phyloP scores from a whole-genome alignment of 805 yeast species.

The Starmerella asiatica region DNA sequence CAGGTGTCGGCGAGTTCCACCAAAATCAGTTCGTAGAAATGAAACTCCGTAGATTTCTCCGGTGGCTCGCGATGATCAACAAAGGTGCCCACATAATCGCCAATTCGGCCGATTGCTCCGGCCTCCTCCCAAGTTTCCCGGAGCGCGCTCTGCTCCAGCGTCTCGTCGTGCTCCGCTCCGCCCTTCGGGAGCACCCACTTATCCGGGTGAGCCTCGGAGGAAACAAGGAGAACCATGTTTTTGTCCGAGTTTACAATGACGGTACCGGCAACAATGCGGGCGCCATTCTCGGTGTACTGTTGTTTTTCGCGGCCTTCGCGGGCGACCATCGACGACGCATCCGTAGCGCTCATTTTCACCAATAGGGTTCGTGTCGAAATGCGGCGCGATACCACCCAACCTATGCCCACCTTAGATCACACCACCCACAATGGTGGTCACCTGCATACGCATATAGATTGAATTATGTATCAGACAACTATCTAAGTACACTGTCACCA shows the following conservation, averaged over 20 bases:
- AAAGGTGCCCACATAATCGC: conserved; percentile 46
- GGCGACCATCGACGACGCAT: conserved; percentile 24
- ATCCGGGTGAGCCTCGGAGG: conserved; percentile 53
- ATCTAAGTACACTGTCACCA: too few species aligned
- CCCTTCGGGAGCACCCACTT: conserved; percentile 93
- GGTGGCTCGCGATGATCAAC: conserved; percentile 46
- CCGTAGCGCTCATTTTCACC: conserved; percentile 14
- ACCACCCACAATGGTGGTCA: too few species aligned
- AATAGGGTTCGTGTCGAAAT: too few species aligned
- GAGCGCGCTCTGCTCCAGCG: conserved; percentile 40
- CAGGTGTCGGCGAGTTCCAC: conserved; percentile 43
- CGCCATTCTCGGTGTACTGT: conserved; percentile 45
- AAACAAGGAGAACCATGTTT: conserved; percentile 59
- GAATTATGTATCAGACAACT: too few species aligned
- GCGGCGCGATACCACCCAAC: too few species aligned
- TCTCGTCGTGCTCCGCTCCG: conserved; percentile 80
- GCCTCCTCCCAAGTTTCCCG: conserved; percentile 98
- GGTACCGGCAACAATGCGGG: conserved; percentile 88
- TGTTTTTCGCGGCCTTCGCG: conserved; percentile 30
- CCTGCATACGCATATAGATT: too few species aligned
- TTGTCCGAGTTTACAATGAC: conserved; percentile 49
- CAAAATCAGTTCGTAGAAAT: conserved; percentile 67
- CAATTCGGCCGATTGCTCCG: conserved; percentile 62
- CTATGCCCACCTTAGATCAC: too few species aligned
- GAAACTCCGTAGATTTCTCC: conserved; percentile 56